Percentiles rank a stretch among this genome's conserved stretches.
Conservation (phyloP, 495 filamentous ascomycete genomes). For the Hapsidospora chrysogenum region DNA sequence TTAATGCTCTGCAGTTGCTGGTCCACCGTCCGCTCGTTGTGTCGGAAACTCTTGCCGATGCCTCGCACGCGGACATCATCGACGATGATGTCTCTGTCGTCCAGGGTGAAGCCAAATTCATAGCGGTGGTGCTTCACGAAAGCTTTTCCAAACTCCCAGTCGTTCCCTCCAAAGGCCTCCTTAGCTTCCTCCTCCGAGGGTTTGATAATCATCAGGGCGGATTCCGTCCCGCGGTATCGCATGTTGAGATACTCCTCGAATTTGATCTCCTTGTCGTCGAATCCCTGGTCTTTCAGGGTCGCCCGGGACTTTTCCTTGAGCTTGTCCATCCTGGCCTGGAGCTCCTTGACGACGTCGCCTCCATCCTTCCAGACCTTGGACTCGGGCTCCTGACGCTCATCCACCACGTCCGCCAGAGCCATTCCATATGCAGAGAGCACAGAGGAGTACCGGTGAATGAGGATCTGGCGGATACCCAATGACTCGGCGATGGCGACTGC, state of each 20-base stretch:
- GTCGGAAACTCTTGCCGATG: conserved; percentile 72
- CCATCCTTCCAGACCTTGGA: conserved; percentile 59
- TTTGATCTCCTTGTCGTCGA: conserved; percentile 50
- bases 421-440: conserved; percentile 94
- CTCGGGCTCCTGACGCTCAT: conserved; percentile 81
- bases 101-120: conserved; percentile 87
- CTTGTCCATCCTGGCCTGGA: conserved; percentile 40
- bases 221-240: conserved; percentile 76
- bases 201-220: conserved; percentile 68
- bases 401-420: conserved; percentile 88
- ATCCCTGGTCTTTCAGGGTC: conserved; percentile 56
- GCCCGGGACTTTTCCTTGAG: conserved; percentile 51
- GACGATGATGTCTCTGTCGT: conserved; percentile 77
- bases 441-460: conserved; percentile 85
- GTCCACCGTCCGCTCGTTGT: conserved; percentile 63
- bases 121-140: conserved; percentile 81
- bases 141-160: conserved; percentile 66
- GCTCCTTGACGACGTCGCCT: conserved; percentile 29
- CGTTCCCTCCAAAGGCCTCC: conserved; percentile 40
- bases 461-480: conserved; percentile 70
- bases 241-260: conserved; percentile 86
- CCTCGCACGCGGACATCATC: conserved; percentile 84
- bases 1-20: conserved; percentile 55
- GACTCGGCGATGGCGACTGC: conserved; percentile 89
- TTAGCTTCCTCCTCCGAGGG: conserved; percentile 39